These are phyloP conservation scores for Fusarium irregulare DNA, from an alignment of 2,329 filamentous ascomycete genomes.

Conservation along the genomic window DNA sequence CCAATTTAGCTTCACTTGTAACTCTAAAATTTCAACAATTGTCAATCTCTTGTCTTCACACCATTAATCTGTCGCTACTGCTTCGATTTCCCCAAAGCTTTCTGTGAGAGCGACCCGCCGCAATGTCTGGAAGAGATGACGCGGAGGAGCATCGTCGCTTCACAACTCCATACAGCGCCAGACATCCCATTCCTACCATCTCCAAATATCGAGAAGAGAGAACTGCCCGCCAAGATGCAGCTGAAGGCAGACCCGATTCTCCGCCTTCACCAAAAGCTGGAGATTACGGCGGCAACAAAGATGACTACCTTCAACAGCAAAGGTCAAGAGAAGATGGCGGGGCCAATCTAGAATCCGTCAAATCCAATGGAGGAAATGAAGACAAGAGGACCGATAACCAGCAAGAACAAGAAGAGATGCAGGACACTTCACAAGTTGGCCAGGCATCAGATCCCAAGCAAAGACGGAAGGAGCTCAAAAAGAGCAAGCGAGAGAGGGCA, in stretches of 20 bases:
- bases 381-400: conserved; percentile 3
- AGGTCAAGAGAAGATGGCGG: conserved; percentile 24
- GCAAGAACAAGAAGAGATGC: conserved; percentile 28
- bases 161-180: conserved; percentile 56
- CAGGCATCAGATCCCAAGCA: conserved; percentile 57
- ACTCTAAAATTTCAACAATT: conserved; percentile 6
- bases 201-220: conserved; percentile 61
- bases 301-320: conserved; percentile 28
- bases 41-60: not conserved
- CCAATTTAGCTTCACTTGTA: conserved; percentile 8
- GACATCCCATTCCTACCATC: conserved; percentile 61
- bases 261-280: conserved; percentile 3
- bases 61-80: not conserved
- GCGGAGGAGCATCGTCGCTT: conserved; percentile 54
- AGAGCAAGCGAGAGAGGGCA: conserved; percentile 56
- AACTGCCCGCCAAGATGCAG: conserved; percentile 56
- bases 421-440: conserved; percentile 54
- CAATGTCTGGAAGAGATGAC: conserved; percentile 53
- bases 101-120: conserved; percentile 17
- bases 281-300: conserved; percentile 1
- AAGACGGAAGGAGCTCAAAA: conserved; percentile 62
- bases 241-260: conserved; percentile 48
- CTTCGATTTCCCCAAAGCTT: not conserved
- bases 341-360: conserved; percentile 21
- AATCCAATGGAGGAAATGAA: conserved; percentile 16